Base-by-base conservation (phyloP, 2,329 filamentous ascomycete genomes). In the Periconia sp. region DNA sequence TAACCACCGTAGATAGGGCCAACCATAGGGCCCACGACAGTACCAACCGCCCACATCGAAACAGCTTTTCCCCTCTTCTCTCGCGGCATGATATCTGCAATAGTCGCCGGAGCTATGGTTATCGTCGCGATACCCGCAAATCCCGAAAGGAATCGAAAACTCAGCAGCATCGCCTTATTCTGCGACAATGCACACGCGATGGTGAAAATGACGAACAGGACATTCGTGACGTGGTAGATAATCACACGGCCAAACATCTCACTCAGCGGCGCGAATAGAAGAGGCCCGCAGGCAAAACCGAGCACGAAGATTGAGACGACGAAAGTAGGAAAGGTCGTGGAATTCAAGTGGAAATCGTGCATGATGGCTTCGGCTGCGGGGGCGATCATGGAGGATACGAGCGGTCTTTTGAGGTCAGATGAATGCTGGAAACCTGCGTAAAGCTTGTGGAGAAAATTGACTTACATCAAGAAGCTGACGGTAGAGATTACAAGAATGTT, bases 131-230 rank as follows among this genome's bases (percentile, higher is more conserved):
- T 48, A 14, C 52, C 59, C 17, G 50, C 35, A 37, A 45, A 45
- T 18, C 47, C 48, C 23, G 45, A 54, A 45, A 31, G 45, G 48
- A 45, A 58, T 45, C 54, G 31, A 41, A 41, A 47, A 40, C 10
- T 35, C 14, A 47, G 45, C 54, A 37, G 50, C 55, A 15, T 57
- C 47, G 30, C 48, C 55, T 11, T 11, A 45, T 50, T 55, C 2
- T 81, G 82, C 0, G 50, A 51, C 5, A 60, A 40, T 15, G 54
- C 60, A 42, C 58, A 77, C 1, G 70, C 60, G 3, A 78, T 51
- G 55, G 80, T 77, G 73, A 76, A 78, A 20, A 71, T 48, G 1
- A 81, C 58, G 59, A 81, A 81, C 75, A 74, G 76, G 1, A 79
- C 35, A 54, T 78, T 81, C 27, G 42, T 43, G 27, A 9, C 41